Evolutionary conservation across 129 eudicot genomes (phyloP), one percentile per base, ranked within the genome.

Genomic region (Chrysanthemum lavandulifolium): DNA sequence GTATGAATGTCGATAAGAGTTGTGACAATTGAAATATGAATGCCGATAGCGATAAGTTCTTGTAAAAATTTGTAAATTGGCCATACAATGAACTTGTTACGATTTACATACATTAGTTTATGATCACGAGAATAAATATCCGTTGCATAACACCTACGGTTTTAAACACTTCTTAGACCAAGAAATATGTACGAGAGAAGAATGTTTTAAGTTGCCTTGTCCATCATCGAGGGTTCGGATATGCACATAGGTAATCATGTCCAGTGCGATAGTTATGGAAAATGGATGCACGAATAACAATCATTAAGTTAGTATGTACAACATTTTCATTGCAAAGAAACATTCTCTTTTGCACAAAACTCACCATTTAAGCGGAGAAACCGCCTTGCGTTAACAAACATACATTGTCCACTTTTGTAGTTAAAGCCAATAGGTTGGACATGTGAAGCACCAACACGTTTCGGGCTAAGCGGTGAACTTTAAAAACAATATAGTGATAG

Each of bases 171-270:
- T 62, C 31, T 6, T 18, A 7, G 33, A 10, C 50, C 65, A 21
- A 18, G 33, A 13, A 25, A 62, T 3, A 45, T 12, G 1, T 83
- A 83, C 88, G 50, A 43, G 89, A 77, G 76, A 87, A 87, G 68
- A 80, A 78, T 2, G 78, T 67, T 75, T 76, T 83, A 15, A 88
- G 86, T 51, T 88, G 82, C 9, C 76, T 68, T 27, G 96, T 88
- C 96, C 88, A 88, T 88, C 91, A 19, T 91, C 96, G 14, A 84
- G 75, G 23, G 88, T 76, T 23, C 96, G 83, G 47, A 86, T 85
- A 61, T 88, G 95, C 33, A 88, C 78, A 73, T 18, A 88, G 65
- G 67, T 82, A 81, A 53, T 85, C 85, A 48, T 85, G 90, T 49
- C 88, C 83, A 1, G 88, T 56, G 90, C 84, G 3, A 90, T 85